phyloP scores from a whole-genome alignment of 2,329 filamentous ascomycete species.

The Diaporthe eres region DNA sequence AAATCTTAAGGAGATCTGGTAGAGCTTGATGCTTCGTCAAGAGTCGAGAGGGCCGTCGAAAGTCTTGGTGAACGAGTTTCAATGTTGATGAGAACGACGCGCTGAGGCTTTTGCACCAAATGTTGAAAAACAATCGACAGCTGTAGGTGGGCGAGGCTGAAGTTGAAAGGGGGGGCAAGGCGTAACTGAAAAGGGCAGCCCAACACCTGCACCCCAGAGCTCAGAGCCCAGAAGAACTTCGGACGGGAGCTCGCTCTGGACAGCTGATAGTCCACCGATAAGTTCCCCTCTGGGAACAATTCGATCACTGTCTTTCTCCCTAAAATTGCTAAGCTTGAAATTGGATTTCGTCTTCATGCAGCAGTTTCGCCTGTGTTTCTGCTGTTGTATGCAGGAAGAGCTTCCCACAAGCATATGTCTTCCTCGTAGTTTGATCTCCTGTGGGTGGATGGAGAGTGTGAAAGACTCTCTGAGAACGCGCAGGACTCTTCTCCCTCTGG shows the following conservation, averaged over 20 bases:
- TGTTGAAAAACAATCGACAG: neutral
- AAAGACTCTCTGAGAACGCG: too few relatives aligned
- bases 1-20: neutral
- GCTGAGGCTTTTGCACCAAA: neutral
- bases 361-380: neutral
- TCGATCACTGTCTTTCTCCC: neutral
- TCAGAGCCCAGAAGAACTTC: conserved; percentile 4
- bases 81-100: neutral
- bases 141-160: neutral
- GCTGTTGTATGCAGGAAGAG: neutral
- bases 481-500: neutral
- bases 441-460: neutral
- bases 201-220: neutral
- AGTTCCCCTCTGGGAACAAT: neutral
- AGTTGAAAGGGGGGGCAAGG: neutral
- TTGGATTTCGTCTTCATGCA: neutral
- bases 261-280: neutral
- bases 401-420: neutral
- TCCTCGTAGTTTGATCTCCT: neutral
- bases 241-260: neutral
- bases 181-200: too few relatives aligned
- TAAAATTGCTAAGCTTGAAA: neutral
- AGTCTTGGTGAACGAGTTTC: neutral
- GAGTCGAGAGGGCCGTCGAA: neutral
- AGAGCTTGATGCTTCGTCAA: neutral